These are phyloP conservation scores for Magnusiomyces starmeri DNA, from an alignment of 1,139 yeast genomes.

Conservation along the genomic window DNA sequence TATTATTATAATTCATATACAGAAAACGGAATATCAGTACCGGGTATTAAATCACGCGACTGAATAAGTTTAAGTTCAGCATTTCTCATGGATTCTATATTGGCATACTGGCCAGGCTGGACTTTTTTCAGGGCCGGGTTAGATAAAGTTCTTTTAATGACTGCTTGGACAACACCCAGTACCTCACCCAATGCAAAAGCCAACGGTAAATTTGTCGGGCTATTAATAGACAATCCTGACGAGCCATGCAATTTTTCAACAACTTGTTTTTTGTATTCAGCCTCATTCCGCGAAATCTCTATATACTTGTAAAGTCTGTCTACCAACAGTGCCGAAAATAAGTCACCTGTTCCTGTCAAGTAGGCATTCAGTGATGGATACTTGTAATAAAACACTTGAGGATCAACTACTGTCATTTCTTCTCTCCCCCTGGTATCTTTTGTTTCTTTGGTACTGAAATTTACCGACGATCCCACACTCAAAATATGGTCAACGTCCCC, in stretches of 20 bases:
- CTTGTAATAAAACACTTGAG: conserved; percentile 36
- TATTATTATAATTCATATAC: background rate
- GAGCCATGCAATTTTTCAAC: background rate
- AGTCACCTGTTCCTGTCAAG: conserved; percentile 91
- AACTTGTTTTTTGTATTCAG: background rate
- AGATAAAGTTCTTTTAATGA: conserved; percentile 22
- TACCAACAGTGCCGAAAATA: conserved; percentile 70
- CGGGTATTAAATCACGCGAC: conserved; percentile 20
- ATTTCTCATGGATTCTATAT: conserved; percentile 26
- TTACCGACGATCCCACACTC: conserved; percentile 46
- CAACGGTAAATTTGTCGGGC: conserved; percentile 15
- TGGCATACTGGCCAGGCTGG: conserved; percentile 22
- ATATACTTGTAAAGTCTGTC: conserved; percentile 45
- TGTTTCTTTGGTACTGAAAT: conserved; percentile 6
- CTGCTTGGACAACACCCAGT: conserved; percentile 25
- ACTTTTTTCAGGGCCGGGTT: conserved; percentile 17
- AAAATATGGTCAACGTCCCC: conserved; percentile 32
- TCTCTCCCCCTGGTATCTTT: no score
- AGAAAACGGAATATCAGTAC: conserved; percentile 1
- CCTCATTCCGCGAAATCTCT: background rate
- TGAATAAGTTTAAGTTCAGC: conserved; percentile 26
- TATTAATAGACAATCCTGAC: background rate
- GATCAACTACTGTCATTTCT: conserved; percentile 15
- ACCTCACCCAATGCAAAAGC: conserved; percentile 23
- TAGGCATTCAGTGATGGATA: conserved; percentile 58